Evolutionary conservation across 1,139 yeast genomes (phyloP).

Genomic region (Taphrina populina): DNA sequence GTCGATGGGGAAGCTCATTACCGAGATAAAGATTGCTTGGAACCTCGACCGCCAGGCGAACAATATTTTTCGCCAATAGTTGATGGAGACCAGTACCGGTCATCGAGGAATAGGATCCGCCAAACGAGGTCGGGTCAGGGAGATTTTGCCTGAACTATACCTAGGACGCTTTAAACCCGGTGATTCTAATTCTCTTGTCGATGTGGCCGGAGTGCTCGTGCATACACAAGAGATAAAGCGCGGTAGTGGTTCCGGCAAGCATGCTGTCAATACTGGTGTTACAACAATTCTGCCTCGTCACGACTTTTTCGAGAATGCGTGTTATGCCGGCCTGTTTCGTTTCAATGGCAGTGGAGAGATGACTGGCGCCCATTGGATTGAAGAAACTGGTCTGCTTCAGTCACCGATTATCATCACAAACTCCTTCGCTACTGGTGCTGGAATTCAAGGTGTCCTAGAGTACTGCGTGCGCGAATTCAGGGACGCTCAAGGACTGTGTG

Average conservation of each 20-base stretch:
- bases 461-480: slow-evolving; percentile 5
- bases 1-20: no score
- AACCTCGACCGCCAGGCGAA: no score
- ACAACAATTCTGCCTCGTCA: slow-evolving; percentile 14
- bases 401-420: slow-evolving; percentile 13
- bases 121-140: slow-evolving; percentile 8
- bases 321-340: slow-evolving; percentile 10
- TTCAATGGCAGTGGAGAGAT: slow-evolving; percentile 17
- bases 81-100: no score
- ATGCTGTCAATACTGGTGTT: slow-evolving; percentile 14
- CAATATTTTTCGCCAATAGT: no score
- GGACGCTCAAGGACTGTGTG: slow-evolving; percentile 6
- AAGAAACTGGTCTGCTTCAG: slow-evolving; percentile 11
- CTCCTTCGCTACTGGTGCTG: slow-evolving; percentile 17
- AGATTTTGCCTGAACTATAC: slow-evolving; percentile 8
- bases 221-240: slow-evolving; percentile 4
- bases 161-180: slow-evolving; percentile 6
- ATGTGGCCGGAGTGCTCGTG: slow-evolving; percentile 6
- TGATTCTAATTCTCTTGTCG: slow-evolving; percentile 1
- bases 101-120: no score
- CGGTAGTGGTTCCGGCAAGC: background rate
- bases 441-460: slow-evolving; percentile 21
- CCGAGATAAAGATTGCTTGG: no score
- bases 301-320: slow-evolving; percentile 12
- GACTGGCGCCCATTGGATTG: slow-evolving; percentile 17